Evolutionary conservation across 768 basidiomycete genomes (phyloP).

Genomic region (Glaciozyma antarctica): DNA sequence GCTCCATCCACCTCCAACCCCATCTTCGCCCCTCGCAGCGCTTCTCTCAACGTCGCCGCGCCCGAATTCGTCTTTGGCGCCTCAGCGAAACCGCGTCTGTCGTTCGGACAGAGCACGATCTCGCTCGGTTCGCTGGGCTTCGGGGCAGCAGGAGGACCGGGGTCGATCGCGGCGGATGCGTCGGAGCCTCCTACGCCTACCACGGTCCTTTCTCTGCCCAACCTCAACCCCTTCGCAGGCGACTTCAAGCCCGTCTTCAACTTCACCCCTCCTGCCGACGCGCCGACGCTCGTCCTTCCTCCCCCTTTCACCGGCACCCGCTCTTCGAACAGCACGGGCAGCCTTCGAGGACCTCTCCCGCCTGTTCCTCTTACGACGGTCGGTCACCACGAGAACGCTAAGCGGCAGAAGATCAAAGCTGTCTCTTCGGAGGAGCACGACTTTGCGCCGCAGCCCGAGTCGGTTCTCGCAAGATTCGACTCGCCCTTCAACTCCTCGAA

Average conservation of each 20-base stretch:
- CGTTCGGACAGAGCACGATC: not conserved
- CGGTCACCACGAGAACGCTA: not conserved
- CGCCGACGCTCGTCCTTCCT: not conserved
- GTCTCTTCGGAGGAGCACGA: not conserved
- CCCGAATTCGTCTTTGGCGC: slow-evolving; percentile 9
- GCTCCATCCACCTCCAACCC: not conserved
- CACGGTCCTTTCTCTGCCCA: not conserved
- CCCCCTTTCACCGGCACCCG: too few species aligned
- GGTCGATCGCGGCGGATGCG: not conserved
- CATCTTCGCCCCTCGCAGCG: not conserved
- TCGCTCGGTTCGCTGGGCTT: slow-evolving; percentile 8
- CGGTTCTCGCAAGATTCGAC: not conserved
- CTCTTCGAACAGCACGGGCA: not conserved
- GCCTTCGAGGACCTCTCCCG: slow-evolving; percentile 12
- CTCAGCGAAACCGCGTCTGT: too few species aligned
- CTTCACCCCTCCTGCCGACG: slow-evolving; percentile 5
- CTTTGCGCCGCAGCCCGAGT: not conserved
- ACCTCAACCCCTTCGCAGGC: not conserved
- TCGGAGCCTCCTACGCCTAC: not conserved
- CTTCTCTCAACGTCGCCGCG: slow-evolving; percentile 1
- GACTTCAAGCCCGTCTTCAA: slow-evolving; percentile 4
- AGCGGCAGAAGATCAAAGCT: slow-evolving; percentile 8
- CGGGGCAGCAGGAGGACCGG: slow-evolving; percentile 4
- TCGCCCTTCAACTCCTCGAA: not conserved
- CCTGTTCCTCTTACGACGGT: slow-evolving; percentile 13